Base-by-base conservation (phyloP, 495 filamentous ascomycete species). In the Lasiosphaeriaceae sp. region DNA sequence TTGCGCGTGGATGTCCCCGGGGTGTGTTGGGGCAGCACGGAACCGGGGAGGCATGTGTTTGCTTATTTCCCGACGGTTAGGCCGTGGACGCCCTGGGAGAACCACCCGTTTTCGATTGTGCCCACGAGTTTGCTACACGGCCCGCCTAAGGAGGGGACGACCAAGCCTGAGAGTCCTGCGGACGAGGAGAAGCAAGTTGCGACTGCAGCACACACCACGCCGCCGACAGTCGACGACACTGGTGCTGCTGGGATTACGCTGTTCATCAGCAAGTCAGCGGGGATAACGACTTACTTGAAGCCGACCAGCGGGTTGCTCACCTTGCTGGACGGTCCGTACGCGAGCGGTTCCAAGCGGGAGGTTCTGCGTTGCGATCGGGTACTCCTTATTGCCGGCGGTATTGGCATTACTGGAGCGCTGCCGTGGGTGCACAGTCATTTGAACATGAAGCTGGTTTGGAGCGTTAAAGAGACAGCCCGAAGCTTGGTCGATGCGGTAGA, bases 51-150 rank as follows among this genome's bases (percentile, higher is more conserved):
- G 11, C 69, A 74, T 34, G 75, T 58, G 2, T 77, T 75, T 50
- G 59, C 68, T 14, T 77, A 75, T 50, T 78, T 80, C 63, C 77
- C 76, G 1, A 74, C 70, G 0, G 51, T 77, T 3, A 70, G 49
- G 35, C 63, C 61, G 11, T 59, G 65, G 46, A 67, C 71, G 14
- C 61, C 66, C 0, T 80, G 77, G 77, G 75, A 79, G 61, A 80
- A 76, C 51, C 77, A 80, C 58, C 77, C 76, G 2, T 80, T 79
- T 53, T 80, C 75, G 11, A 57, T 77, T 3, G 37, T 68, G 1
- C 63, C 69, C 11, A 73, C 68, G 5, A 52, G 63, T 11, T 47
- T 68, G 53, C 56, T 70, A 19, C 43, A 7, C 3, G 31, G 35
- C 2, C 26, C 16, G 11, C 14, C 20, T 21, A 11, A 2, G 23